phyloP scores from a whole-genome alignment of 768 basidiomycete genomes.

The Hypholoma fasciculare region DNA sequence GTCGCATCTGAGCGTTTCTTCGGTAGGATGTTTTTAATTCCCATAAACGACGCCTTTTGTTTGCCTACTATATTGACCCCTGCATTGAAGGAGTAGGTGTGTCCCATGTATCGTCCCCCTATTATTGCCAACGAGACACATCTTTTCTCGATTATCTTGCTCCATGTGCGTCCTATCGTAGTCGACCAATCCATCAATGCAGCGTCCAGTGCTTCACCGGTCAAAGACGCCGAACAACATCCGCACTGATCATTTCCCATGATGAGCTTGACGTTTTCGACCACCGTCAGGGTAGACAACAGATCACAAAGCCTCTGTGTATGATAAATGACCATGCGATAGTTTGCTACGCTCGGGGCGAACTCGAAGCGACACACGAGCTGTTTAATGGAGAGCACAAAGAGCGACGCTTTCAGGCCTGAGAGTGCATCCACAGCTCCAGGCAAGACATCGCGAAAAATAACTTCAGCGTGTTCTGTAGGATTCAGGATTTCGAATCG shows the following conservation, averaged over 20 bases:
- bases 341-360: conserved; percentile 11
- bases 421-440: conserved; percentile 15
- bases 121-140: conserved; percentile 12
- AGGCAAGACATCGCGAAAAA: conserved; percentile 7
- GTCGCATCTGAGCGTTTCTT: conserved; percentile 7
- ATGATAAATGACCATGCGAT: conserved; percentile 11
- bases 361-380: conserved; percentile 19
- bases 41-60: conserved; percentile 1
- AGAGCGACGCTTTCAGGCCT: conserved; percentile 15
- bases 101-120: conserved; percentile 21
- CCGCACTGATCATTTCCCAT: conserved; percentile 18
- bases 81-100: conserved; percentile 18
- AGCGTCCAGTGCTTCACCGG: conserved; percentile 14
- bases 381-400: conserved; percentile 12
- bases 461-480: conserved; percentile 11
- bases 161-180: conserved; percentile 17
- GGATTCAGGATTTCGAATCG: conserved; percentile 18
- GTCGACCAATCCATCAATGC: conserved; percentile 20
- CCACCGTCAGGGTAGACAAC: conserved; percentile 8
- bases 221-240: conserved; percentile 18
- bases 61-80: not conserved
- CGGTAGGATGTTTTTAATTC: conserved; percentile 9
- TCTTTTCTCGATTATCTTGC: conserved; percentile 16
- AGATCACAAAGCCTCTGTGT: conserved; percentile 14
- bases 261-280: conserved; percentile 13